Percentiles rank a stretch among this genome's conserved stretches.
Conservation (phyloP, 1,139 yeast species). For the Zygosaccharomyces sapae region DNA sequence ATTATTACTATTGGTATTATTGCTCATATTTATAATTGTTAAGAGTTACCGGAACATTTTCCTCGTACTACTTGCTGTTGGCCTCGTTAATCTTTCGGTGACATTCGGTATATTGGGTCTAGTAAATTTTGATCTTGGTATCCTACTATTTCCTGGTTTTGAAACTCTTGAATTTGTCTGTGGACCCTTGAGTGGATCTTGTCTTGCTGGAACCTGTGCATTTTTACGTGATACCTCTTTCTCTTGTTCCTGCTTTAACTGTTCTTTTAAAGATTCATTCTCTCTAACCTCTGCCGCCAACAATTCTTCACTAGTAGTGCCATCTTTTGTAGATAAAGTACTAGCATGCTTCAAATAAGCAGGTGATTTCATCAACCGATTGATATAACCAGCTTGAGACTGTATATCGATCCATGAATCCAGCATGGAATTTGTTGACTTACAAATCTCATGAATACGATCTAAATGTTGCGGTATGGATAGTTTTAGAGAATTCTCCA, state of each 20-base stretch:
- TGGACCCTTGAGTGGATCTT: neutral
- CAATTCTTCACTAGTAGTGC: conserved; percentile 13
- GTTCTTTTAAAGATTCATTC: conserved; percentile 22
- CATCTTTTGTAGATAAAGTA: conserved; percentile 15
- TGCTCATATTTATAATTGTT: conserved; percentile 1
- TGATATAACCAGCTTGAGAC: conserved; percentile 34
- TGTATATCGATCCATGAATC: conserved; percentile 35
- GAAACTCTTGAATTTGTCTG: conserved; percentile 1
- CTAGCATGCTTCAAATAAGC: conserved; percentile 20
- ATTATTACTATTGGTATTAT: neutral
- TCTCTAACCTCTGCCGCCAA: conserved; percentile 19
- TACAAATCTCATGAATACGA: conserved; percentile 30
- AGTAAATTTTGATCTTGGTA: conserved; percentile 4
- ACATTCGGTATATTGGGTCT: conserved; percentile 18
- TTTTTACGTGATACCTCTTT: conserved; percentile 7
- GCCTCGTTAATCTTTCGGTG: conserved; percentile 16
- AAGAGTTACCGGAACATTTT: conserved; percentile 19
- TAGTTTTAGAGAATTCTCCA: conserved; percentile 21
- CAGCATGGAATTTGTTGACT: conserved; percentile 29
- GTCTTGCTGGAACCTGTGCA: conserved; percentile 1
- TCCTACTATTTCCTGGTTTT: neutral
- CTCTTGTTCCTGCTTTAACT: conserved; percentile 18
- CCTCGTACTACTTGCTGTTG: conserved; percentile 22
- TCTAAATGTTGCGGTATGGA: conserved; percentile 27
- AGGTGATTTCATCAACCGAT: conserved; percentile 28